phyloP scores from a whole-genome alignment of 768 basidiomycete species.

The Fomitopsis serialis region DNA sequence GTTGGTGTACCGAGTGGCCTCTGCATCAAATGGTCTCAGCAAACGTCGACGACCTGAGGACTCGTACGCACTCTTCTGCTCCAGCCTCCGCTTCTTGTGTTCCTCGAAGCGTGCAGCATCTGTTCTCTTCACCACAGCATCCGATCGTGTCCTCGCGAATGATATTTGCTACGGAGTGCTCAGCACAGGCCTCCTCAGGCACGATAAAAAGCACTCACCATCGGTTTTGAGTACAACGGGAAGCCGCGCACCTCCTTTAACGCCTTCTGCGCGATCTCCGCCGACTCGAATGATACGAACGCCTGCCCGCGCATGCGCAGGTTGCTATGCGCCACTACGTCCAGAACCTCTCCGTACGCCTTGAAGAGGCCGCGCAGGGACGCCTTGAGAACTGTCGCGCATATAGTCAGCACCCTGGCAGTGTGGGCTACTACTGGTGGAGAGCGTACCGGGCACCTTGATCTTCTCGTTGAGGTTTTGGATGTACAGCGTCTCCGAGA shows the following conservation, averaged over 20 bases:
- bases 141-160: conserved; percentile 84
- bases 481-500: conserved; percentile 88
- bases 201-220: conserved; percentile 48
- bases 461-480: conserved; percentile 97
- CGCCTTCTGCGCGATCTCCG: conserved; percentile 81
- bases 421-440: not conserved
- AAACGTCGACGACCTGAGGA: not conserved
- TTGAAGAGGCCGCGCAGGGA: conserved; percentile 88
- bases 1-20: conserved; percentile 79
- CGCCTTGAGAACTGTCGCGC: conserved; percentile 64
- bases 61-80: conserved; percentile 73
- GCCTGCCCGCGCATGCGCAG: conserved; percentile 98
- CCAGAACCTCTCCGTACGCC: conserved; percentile 86
- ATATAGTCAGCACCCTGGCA: not conserved
- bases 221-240: conserved; percentile 93
- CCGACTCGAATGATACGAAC: conserved; percentile 85
- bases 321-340: conserved; percentile 94
- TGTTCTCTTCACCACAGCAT: conserved; percentile 78
- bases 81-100: conserved; percentile 68
- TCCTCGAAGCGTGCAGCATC: conserved; percentile 63
- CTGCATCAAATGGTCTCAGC: conserved; percentile 32
- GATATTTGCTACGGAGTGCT: conserved; percentile 76
- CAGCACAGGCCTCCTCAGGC: not conserved
- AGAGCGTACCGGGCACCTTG: conserved; percentile 58
- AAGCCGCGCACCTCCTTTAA: conserved; percentile 92